phyloP scores from a whole-genome alignment of 164 flowering plant species.

The Liriodendron chinense region DNA sequence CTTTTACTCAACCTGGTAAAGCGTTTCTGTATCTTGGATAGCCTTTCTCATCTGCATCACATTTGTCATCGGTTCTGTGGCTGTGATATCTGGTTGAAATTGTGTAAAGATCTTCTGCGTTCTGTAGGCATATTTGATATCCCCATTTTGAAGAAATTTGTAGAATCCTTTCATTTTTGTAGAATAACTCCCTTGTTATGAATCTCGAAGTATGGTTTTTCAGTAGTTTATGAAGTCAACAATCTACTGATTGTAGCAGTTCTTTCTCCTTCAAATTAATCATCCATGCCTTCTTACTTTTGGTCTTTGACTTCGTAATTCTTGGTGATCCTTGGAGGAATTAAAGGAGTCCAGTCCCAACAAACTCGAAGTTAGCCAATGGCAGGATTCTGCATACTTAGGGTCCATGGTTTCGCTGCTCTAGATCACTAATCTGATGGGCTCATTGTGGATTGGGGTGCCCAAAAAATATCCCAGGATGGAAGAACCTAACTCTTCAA shows the following conservation, averaged over 20 bases:
- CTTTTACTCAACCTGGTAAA: slow-evolving; percentile 69
- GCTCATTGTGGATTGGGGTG: too few species aligned
- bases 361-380: neutral
- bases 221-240: neutral
- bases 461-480: too few species aligned
- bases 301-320: neutral
- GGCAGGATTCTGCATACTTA: neutral
- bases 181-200: neutral
- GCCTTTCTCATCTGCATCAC: neutral
- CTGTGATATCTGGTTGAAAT: neutral
- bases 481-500: too few species aligned
- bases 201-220: neutral
- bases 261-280: neutral
- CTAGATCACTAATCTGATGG: too few species aligned
- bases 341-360: neutral
- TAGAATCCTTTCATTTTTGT: neutral
- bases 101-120: neutral
- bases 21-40: neutral
- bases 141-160: neutral
- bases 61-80: neutral
- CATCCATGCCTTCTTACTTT: neutral
- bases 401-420: too few species aligned
- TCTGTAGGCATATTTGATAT: neutral
- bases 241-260: neutral
- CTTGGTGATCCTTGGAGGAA: neutral